phyloP scores from a whole-genome alignment of 1,284 basidiomycete genomes.

The Ustilago bromivora region DNA sequence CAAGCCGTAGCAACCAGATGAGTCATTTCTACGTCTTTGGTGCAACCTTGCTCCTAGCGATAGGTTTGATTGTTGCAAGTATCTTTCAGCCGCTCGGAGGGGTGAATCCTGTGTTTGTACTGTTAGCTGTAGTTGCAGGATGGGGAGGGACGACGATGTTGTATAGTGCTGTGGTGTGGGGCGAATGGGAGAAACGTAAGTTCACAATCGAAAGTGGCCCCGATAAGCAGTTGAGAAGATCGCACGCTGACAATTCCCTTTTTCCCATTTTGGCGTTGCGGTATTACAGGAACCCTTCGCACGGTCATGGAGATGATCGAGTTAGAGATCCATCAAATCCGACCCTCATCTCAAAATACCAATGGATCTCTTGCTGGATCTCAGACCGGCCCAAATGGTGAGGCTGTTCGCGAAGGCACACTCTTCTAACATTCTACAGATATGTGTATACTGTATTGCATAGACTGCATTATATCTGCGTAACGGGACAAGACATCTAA shows the following conservation, averaged over 20 bases:
- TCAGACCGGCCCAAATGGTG: neutral
- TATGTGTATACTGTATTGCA: neutral
- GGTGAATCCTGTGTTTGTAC: slow-evolving; percentile 39
- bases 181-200: slow-evolving; percentile 67
- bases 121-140: slow-evolving; percentile 48
- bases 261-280: neutral
- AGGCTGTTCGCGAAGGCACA: slow-evolving; percentile 30
- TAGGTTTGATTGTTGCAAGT: slow-evolving; percentile 42
- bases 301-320: slow-evolving; percentile 58
- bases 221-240: neutral
- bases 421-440: slow-evolving; percentile 18
- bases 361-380: neutral
- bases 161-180: slow-evolving; percentile 65
- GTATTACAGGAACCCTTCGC: slow-evolving; percentile 37
- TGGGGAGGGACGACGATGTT: slow-evolving; percentile 66
- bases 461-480: neutral
- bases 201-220: neutral
- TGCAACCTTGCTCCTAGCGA: slow-evolving; percentile 27
- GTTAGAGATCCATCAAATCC: slow-evolving; percentile 34
- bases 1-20: slow-evolving; percentile 42
- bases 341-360: slow-evolving; percentile 2
- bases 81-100: slow-evolving; percentile 40
- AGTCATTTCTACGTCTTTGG: slow-evolving; percentile 46
- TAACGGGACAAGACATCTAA: slow-evolving; percentile 5
- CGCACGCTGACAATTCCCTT: neutral